A percentile compares a stretch with the other conserved stretches of the same genome.
Conservation (phyloP, 768 basidiomycete species). For the Termitomyces sp. region DNA sequence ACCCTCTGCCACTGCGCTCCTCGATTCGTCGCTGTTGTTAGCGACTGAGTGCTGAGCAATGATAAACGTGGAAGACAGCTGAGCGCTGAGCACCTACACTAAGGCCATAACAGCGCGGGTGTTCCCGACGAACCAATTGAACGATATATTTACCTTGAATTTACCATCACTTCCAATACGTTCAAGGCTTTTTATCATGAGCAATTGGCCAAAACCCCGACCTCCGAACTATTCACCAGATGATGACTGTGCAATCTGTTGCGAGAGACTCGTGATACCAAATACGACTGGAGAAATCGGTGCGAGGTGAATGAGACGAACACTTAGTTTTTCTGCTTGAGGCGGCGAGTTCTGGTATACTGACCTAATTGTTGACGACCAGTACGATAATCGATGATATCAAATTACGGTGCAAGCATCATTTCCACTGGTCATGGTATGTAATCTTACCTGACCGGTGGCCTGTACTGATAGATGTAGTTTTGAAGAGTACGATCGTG, state of each 20-base stretch:
- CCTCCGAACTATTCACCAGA: slow-evolving; percentile 6
- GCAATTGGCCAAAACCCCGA: slow-evolving; percentile 2
- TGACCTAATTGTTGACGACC: not conserved
- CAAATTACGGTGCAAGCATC: slow-evolving; percentile 8
- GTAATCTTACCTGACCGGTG: not conserved
- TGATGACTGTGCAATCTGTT: slow-evolving; percentile 7
- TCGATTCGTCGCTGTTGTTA: not conserved
- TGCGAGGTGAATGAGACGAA: slow-evolving; percentile 1
- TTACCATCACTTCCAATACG: not conserved
- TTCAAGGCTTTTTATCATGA: not conserved
- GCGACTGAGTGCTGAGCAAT: not conserved
- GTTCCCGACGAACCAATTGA: not conserved
- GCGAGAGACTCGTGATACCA: slow-evolving; percentile 4
- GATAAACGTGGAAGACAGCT: too few relatives aligned
- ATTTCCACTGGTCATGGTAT: slow-evolving; percentile 11
- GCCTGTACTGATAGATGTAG: not conserved
- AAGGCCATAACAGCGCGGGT: not conserved
- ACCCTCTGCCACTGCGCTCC: not conserved
- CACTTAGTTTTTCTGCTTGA: not conserved
- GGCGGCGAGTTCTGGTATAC: not conserved
- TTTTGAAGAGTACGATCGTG: slow-evolving; percentile 10
- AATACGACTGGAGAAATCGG: slow-evolving; percentile 4
- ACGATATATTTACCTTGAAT: too few relatives aligned
- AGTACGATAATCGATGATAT: slow-evolving; percentile 9
- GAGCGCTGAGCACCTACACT: too few relatives aligned